Evolutionary conservation across 495 filamentous ascomycete genomes (phyloP).

Genomic region (Trichoderma gamsii): DNA sequence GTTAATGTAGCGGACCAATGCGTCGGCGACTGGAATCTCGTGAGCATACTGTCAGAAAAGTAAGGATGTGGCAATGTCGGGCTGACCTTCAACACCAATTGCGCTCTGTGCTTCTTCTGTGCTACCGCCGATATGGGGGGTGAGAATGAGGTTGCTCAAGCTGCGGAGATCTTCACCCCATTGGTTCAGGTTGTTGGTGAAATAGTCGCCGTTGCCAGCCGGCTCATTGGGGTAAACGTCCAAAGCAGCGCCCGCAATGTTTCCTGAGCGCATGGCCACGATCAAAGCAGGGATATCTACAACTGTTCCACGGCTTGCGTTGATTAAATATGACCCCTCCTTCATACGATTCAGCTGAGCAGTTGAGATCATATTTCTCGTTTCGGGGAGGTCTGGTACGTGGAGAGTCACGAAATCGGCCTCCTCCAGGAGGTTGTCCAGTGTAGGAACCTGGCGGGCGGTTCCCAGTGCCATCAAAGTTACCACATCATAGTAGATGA

Average conservation of each 20-base stretch:
- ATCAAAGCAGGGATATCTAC: slow-evolving; percentile 92
- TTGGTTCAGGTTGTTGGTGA: slow-evolving; percentile 72
- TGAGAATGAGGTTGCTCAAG: slow-evolving; percentile 88
- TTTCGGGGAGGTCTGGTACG: slow-evolving; percentile 89
- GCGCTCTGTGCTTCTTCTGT: slow-evolving; percentile 97
- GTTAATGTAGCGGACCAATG: slow-evolving; percentile 88
- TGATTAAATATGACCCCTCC: slow-evolving; percentile 86
- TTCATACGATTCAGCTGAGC: slow-evolving; percentile 84
- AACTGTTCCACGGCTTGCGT: slow-evolving; percentile 87
- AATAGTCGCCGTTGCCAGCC: slow-evolving; percentile 89
- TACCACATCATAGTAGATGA: slow-evolving; percentile 91
- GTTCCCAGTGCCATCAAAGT: slow-evolving; percentile 91
- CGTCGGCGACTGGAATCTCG: slow-evolving; percentile 55
- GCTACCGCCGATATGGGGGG: slow-evolving; percentile 93
- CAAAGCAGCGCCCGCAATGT: slow-evolving; percentile 87
- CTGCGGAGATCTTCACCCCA: slow-evolving; percentile 83
- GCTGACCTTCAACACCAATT: slow-evolving; percentile 76
- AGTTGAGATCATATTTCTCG: slow-evolving; percentile 77
- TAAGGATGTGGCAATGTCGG: neutral
- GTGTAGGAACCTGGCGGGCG: slow-evolving; percentile 69
- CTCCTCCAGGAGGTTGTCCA: slow-evolving; percentile 66
- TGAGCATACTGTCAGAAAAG: slow-evolving; percentile 3
- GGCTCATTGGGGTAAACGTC: slow-evolving; percentile 97
- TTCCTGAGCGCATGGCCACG: slow-evolving; percentile 78
- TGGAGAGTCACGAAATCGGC: slow-evolving; percentile 92